Percentiles rank a stretch among this genome's conserved stretches.
phyloP scores from a whole-genome alignment of 2,329 filamentous ascomycete species.

The Fonsecaea multimorphosa region DNA sequence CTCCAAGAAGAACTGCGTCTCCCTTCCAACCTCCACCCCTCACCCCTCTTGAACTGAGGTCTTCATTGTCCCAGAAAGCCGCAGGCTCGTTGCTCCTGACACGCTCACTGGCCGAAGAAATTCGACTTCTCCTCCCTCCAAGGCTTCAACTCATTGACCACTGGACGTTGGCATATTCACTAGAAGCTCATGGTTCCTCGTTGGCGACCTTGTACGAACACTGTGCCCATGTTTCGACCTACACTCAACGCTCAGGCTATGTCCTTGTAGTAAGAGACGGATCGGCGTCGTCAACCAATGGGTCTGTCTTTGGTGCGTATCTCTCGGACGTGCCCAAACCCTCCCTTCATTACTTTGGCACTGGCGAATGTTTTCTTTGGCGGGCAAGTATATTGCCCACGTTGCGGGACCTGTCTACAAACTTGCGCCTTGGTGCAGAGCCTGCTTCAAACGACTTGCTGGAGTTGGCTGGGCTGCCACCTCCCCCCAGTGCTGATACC shows the following conservation, averaged over 20 bases:
- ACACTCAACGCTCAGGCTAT: slow-evolving; percentile 77
- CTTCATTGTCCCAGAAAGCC: slow-evolving; percentile 62
- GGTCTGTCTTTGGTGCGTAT: slow-evolving; percentile 83
- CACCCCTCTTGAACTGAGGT: slow-evolving; percentile 72
- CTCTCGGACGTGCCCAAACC: slow-evolving; percentile 87
- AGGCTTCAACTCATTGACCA: slow-evolving; percentile 84
- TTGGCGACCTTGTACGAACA: slow-evolving; percentile 84
- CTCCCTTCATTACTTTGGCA: slow-evolving; percentile 85
- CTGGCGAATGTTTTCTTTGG: slow-evolving; percentile 95
- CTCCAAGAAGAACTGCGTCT: slow-evolving; percentile 67
- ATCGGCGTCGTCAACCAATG: slow-evolving; percentile 41
- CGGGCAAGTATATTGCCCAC: slow-evolving; percentile 71
- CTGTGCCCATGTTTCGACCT: slow-evolving; percentile 67
- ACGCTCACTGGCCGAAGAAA: slow-evolving; percentile 83
- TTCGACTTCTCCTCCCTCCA: slow-evolving; percentile 84
- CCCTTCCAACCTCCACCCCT: slow-evolving; percentile 89
- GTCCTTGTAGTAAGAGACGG: slow-evolving; percentile 85
- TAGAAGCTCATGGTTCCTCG: slow-evolving; percentile 90
- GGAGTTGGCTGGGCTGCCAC: slow-evolving; percentile 65
- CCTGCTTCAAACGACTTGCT: slow-evolving; percentile 49
- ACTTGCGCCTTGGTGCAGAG: slow-evolving; percentile 7
- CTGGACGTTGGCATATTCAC: slow-evolving; percentile 85
- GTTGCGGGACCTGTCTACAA: slow-evolving; percentile 44
- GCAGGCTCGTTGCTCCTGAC: slow-evolving; percentile 66
- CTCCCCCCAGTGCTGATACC: slow-evolving; percentile 71